Evolutionary conservation across 805 yeast genomes (phyloP), one percentile per base, ranked within the genome.

Genomic region (Lachancea sp.): DNA sequence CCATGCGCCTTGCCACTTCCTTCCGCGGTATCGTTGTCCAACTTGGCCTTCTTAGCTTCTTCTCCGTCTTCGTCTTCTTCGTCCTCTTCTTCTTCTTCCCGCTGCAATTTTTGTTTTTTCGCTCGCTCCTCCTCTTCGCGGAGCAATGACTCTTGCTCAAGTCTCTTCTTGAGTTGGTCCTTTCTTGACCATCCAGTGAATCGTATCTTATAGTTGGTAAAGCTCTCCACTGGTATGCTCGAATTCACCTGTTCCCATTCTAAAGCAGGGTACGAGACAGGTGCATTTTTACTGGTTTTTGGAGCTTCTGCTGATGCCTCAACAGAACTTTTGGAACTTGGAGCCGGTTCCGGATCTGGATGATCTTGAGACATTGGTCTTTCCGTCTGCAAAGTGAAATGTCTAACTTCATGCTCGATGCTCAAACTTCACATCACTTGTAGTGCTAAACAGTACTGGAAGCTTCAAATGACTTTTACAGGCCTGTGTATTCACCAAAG

Each of bases 131-230:
- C 43, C 22, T 40, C 43, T 15, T 40, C 43, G 3, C 18, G 37
- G 3, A 12, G 39, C 13, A 10, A 9, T 4, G 35, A 18, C 15
- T 30, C 35, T 12, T 41, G 39, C 29, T 41, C 38, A 12, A 26
- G 18, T 27, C 44, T 34, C 25, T 27, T 38, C 34, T 30, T 20
- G 29, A 35, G 16, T 18, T 29, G 36, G 18, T 41, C 64, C 29
- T 51, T 49, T 41, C 63, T 47, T 10, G 57, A 45, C 62, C 63
- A 60, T 17, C 63, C 62, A 32, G 50, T 53, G 18, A 59, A 48
- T 3, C 53, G 51, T 13, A 59, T 33, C 20, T 52, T 49, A 45
- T 60, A 60, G 20, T 63, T 62, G 26, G 60, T 55, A 33, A 60
- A 60, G 34, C 58, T 52, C 43, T 52, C 58, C 16, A 60, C 49